Conservation (phyloP, 441 rosid species). For the Erysimum cheiri region DNA sequence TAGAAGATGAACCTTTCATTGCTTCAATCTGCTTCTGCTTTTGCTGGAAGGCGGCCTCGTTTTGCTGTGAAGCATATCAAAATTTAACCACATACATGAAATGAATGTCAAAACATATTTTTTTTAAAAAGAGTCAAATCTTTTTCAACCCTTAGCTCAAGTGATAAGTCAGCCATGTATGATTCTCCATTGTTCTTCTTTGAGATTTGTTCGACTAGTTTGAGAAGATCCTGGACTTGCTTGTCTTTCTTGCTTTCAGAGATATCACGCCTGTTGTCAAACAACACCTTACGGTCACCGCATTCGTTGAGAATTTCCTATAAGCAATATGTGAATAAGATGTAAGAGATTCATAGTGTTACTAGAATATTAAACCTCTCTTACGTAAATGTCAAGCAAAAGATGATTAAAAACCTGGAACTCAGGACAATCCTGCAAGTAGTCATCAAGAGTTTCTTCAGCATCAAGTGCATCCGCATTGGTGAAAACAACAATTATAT, state of each 20-base stretch:
- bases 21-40: conserved; percentile 25
- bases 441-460: background rate
- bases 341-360: too few relatives aligned
- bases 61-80: conserved; percentile 7
- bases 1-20: background rate
- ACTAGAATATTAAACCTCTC: background rate
- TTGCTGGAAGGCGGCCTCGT: background rate
- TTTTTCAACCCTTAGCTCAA: conserved; percentile 29
- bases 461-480: conserved; percentile 11
- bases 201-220: conserved; percentile 30
- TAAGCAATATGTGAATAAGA: too few relatives aligned
- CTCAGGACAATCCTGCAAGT: conserved; percentile 3
- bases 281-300: conserved; percentile 35
- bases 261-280: conserved; percentile 24
- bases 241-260: conserved; percentile 1
- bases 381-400: background rate
- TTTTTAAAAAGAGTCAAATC: background rate
- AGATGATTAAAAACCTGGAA: conserved; percentile 7
- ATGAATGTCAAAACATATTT: background rate
- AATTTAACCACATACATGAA: background rate
- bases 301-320: conserved; percentile 40
- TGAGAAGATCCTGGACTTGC: conserved; percentile 37
- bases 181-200: conserved; percentile 19
- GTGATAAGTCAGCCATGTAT: conserved; percentile 35
- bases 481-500: conserved; percentile 27